A percentile compares a stretch with the other conserved stretches of the same genome.
Conservation (phyloP, 2,329 filamentous ascomycete genomes). For the Alternaria ethzedia region DNA sequence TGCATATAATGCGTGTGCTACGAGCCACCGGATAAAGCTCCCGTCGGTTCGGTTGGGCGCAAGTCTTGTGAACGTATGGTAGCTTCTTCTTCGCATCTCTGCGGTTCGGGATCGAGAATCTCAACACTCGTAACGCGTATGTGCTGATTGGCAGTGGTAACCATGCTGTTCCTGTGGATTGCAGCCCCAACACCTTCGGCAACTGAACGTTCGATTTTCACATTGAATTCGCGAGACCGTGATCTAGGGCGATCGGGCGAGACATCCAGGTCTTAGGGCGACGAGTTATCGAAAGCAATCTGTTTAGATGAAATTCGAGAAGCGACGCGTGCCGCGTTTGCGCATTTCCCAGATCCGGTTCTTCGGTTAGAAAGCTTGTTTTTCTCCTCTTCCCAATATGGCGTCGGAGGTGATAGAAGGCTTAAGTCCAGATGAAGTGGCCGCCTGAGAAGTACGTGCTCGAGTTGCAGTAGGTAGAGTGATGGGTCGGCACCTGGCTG, state of each 20-base stretch:
- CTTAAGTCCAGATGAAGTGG: neutral
- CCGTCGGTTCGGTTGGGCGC: neutral
- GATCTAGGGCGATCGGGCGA: neutral
- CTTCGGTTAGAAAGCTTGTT: conserved; percentile 12
- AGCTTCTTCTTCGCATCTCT: neutral
- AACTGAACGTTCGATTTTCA: neutral
- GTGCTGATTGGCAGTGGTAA: neutral
- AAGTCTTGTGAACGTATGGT: neutral
- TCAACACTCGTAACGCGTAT: neutral
- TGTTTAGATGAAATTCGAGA: conserved; percentile 14
- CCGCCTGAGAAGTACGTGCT: neutral
- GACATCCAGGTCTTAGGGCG: neutral
- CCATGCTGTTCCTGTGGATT: neutral
- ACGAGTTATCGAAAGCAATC: conserved; percentile 11
- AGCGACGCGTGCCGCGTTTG: conserved; percentile 3
- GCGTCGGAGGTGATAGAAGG: neutral
- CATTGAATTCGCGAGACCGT: neutral
- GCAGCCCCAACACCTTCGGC: neutral
- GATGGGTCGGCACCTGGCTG: neutral
- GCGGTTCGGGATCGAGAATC: neutral
- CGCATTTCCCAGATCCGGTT: neutral
- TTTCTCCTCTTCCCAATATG: neutral
- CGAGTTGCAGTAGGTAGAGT: neutral
- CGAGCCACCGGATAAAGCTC: conserved; percentile 9
- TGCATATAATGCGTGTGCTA: conserved; percentile 6